phyloP scores from a whole-genome alignment of 73 alveolate genomes.

The Tetrahymena elliotti region DNA sequence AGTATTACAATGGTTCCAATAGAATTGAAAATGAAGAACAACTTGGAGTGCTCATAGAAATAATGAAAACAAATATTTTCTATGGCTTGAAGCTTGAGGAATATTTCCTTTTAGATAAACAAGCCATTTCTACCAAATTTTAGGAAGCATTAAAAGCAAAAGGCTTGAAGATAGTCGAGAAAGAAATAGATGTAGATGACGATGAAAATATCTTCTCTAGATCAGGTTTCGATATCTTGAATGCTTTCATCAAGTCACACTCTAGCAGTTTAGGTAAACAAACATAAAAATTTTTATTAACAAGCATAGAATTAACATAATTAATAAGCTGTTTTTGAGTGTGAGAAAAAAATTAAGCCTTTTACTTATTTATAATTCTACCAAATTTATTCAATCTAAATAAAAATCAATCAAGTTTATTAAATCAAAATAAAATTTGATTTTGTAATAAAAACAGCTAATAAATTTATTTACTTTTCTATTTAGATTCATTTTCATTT shows the following conservation, averaged over 20 bases:
- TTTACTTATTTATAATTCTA: neutral
- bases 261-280: neutral
- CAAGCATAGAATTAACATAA: neutral
- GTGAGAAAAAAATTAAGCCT: neutral
- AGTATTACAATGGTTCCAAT: slow-evolving; percentile 56
- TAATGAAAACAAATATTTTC: neutral
- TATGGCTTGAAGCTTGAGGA: neutral
- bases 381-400: neutral
- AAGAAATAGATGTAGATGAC: slow-evolving; percentile 1
- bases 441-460: neutral
- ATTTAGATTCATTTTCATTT: neutral
- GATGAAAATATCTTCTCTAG: slow-evolving; percentile 12
- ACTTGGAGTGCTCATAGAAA: neutral
- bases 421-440: neutral
- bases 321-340: neutral
- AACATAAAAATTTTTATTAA: neutral
- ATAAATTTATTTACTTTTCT: neutral
- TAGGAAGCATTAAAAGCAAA: neutral
- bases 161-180: neutral
- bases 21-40: slow-evolving; percentile 72
- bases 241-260: neutral
- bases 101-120: neutral
- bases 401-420: neutral
- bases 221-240: slow-evolving; percentile 10
- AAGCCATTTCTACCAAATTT: neutral